Conservation (phyloP, 2,329 filamentous ascomycete species). For the Atkinsonella texensis region DNA sequence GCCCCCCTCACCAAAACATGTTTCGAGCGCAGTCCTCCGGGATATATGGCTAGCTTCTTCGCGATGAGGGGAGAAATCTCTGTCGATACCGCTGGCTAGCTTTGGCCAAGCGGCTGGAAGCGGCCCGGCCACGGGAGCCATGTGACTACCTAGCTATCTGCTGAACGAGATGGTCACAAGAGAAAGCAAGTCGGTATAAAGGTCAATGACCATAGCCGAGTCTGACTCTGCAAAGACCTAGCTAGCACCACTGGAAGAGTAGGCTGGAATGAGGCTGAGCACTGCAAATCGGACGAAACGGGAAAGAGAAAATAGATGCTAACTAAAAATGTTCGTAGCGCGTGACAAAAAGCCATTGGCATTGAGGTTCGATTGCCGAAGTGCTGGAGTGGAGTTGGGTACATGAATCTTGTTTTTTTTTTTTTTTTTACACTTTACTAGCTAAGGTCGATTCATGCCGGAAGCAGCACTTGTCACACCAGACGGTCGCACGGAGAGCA, state of each 20-base stretch:
- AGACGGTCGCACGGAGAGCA: no score
- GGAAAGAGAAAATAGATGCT: slow-evolving; percentile 4
- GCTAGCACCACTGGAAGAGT: not conserved
- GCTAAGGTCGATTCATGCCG: no score
- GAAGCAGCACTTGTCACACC: no score
- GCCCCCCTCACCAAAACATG: no score
- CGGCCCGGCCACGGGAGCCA: not conserved
- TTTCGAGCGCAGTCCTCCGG: no score
- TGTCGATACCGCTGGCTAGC: not conserved
- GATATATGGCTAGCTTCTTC: no score
- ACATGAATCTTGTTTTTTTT: no score
- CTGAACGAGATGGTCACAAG: not conserved
- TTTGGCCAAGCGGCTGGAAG: not conserved
- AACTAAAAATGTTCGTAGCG: not conserved
- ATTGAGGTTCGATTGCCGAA: no score
- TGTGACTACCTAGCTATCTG: not conserved
- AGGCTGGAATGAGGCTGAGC: slow-evolving; percentile 13
- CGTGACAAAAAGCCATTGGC: not conserved
- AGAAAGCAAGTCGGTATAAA: not conserved
- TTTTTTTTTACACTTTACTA: no score
- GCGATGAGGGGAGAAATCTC: no score
- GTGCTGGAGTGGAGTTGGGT: no score
- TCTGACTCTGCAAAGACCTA: not conserved
- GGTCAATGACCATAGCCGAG: not conserved
- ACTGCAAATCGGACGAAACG: slow-evolving; percentile 5